Conservation (phyloP, 768 basidiomycete genomes). For the Mycena crocata region DNA sequence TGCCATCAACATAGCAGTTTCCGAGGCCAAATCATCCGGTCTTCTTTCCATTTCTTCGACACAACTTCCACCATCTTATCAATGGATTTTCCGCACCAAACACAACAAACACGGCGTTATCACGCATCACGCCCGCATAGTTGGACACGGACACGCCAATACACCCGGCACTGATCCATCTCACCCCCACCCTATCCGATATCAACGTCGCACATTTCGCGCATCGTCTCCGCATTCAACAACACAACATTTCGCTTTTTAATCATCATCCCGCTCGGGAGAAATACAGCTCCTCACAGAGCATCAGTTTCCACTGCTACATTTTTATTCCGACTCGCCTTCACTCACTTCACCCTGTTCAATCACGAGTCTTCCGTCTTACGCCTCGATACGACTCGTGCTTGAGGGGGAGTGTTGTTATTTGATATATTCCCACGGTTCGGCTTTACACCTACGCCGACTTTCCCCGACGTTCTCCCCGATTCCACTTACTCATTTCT, state of each 20-base stretch:
- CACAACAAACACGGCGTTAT: not conserved
- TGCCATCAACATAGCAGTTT: conserved; percentile 1
- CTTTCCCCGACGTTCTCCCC: too few species aligned
- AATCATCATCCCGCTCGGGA: not conserved
- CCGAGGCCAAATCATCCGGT: not conserved
- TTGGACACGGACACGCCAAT: not conserved
- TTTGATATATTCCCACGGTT: too few species aligned
- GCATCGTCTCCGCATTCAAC: not conserved
- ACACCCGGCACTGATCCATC: not conserved
- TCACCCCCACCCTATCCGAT: too few species aligned
- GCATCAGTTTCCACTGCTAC: conserved; percentile 7
- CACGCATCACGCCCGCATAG: not conserved
- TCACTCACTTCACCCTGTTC: not conserved
- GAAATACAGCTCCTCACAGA: conserved; percentile 5
- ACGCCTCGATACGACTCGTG: conserved; percentile 7
- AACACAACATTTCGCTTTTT: not conserved
- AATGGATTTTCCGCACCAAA: not conserved
- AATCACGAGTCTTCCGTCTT: conserved; percentile 3
- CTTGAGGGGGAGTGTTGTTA: too few species aligned
- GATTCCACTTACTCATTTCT: too few species aligned
- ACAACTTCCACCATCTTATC: not conserved
- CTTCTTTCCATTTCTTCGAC: not conserved
- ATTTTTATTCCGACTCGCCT: not conserved
- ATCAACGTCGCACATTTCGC: not conserved
- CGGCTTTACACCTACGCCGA: too few species aligned